phyloP scores from a whole-genome alignment of 768 basidiomycete genomes.

The Tricholomella constricta region DNA sequence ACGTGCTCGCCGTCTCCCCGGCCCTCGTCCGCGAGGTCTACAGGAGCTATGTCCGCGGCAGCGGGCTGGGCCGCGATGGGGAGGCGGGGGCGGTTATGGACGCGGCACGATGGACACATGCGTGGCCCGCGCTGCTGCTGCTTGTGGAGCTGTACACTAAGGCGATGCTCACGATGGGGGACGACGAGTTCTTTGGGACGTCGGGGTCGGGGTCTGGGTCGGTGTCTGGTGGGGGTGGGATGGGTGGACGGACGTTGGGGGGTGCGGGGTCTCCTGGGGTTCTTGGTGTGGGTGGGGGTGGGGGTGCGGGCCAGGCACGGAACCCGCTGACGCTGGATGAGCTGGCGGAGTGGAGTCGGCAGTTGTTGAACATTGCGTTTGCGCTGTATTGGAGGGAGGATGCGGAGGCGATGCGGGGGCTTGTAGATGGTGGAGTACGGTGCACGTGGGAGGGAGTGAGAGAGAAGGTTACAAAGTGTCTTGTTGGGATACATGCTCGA shows the following conservation, averaged over 20 bases:
- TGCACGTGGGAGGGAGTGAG: constrained; percentile 70
- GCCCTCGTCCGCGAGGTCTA: constrained; percentile 78
- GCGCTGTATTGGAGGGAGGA: constrained; percentile 58
- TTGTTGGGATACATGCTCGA: constrained; percentile 82
- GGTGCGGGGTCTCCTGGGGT: background rate
- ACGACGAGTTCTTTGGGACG: constrained; percentile 90
- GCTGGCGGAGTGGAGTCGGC: constrained; percentile 69
- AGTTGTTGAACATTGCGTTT: constrained; percentile 84
- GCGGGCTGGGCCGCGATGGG: constrained; percentile 63
- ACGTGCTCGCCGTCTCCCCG: constrained; percentile 57
- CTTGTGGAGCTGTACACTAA: constrained; percentile 83
- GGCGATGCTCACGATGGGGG: constrained; percentile 86
- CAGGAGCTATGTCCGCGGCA: constrained; percentile 61
- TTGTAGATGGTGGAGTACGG: constrained; percentile 33
- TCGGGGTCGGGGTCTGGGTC: constrained; percentile 6
- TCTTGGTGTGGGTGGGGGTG: background rate
- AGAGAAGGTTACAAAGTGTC: constrained; percentile 73
- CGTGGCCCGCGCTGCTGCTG: constrained; percentile 75
- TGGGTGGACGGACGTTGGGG: no score
- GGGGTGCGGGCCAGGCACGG: constrained; percentile 31
- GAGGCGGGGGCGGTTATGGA: constrained; percentile 27
- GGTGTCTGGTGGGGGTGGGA: no score
- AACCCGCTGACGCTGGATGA: constrained; percentile 88
- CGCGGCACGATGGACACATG: constrained; percentile 40
- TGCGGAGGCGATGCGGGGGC: constrained; percentile 26